Base-by-base conservation (phyloP, 352 stramenopile genomes). In the Globisporangium takayamanum region DNA sequence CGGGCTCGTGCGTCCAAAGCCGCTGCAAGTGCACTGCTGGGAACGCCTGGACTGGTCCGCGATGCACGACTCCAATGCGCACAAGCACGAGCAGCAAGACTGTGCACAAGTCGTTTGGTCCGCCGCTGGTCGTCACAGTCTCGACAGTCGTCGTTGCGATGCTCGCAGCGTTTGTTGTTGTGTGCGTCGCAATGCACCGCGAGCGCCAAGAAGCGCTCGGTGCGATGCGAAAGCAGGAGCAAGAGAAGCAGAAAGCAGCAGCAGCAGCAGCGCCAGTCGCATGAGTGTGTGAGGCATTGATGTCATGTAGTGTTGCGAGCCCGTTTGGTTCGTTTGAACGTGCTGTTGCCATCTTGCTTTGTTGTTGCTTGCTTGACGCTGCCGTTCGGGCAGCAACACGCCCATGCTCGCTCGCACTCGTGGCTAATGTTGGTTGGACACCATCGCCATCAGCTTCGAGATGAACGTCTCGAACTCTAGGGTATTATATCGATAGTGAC, bases 1-100 rank as follows among this genome's bases (percentile, higher is more conserved):
- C 16, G 0, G 39, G 39, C 7, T 14, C 20, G 0, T 58, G 53
- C 12, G 26, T 58, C 10, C 16, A 42, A n/a, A 33, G 18, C 7
- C 51, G 39, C 25, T 51, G 53, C 26, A 47, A 25, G 41, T 58
- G 53, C 8, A 37, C 11, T 7, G 12, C 51, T n/a, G 51, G 36
- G 16, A 20, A 36, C 1, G 15, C 39, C 20, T 56, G 51, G 51
- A 46, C 11, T 11, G 51, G 51, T 5, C 51, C 51, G 36, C 36
- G 51, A 11, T 56, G 51, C 37, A 56, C 51, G 36, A 25, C 20
- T 12, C 37, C 48, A 5, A 50, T 37, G 30, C 53, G 20, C 10
- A 44, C 37, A 26, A 50, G 41, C 26, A 26, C 15, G 2, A 18
- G 39, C 10, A 58, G 26, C 18, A 48, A 26, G 20, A 33, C 15